Evolutionary conservation across 768 basidiomycete species (phyloP).

Genomic region (Mycena amicta): DNA sequence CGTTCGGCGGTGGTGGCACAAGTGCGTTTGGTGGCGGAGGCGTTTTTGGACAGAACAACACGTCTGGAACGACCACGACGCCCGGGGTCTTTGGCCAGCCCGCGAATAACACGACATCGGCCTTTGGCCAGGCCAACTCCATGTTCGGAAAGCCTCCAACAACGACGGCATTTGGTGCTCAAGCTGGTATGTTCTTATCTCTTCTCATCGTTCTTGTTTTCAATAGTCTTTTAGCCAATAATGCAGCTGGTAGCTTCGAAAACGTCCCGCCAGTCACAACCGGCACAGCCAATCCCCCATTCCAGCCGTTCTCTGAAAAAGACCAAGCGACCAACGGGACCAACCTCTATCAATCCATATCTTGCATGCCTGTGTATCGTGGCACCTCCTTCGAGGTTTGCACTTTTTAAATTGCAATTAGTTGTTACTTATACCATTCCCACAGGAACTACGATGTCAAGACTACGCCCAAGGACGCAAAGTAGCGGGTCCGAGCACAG

Average conservation of each 20-base stretch:
- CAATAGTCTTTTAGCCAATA: conserved; percentile 29
- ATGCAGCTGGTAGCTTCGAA: conserved; percentile 30
- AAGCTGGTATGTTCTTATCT: conserved; percentile 32
- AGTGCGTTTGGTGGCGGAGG: conserved; percentile 51
- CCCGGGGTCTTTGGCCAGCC: conserved; percentile 48
- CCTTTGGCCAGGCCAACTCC: conserved; percentile 62
- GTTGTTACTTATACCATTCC: no score
- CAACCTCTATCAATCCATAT: conserved; percentile 81
- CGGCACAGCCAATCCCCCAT: conserved; percentile 71
- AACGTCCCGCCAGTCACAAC: conserved; percentile 60
- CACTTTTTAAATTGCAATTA: no score
- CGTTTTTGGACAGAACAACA: conserved; percentile 43
- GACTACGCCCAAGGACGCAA: conserved; percentile 78
- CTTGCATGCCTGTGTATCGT: conserved; percentile 76
- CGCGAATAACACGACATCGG: conserved; percentile 39
- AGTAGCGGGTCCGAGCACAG: conserved; percentile 64
- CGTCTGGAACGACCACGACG: conserved; percentile 31
- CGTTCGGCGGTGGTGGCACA: conserved; percentile 65
- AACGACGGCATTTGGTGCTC: conserved; percentile 46
- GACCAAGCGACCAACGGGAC: conserved; percentile 52
- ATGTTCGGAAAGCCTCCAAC: conserved; percentile 45
- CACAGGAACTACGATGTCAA: conserved; percentile 73
- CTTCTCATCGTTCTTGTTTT: conserved; percentile 3
- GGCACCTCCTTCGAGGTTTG: conserved; percentile 78
- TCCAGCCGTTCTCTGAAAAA: conserved; percentile 62